These are phyloP conservation scores for Candida qinlingensis DNA, from an alignment of 805 yeast species.

Conservation along the genomic window DNA sequence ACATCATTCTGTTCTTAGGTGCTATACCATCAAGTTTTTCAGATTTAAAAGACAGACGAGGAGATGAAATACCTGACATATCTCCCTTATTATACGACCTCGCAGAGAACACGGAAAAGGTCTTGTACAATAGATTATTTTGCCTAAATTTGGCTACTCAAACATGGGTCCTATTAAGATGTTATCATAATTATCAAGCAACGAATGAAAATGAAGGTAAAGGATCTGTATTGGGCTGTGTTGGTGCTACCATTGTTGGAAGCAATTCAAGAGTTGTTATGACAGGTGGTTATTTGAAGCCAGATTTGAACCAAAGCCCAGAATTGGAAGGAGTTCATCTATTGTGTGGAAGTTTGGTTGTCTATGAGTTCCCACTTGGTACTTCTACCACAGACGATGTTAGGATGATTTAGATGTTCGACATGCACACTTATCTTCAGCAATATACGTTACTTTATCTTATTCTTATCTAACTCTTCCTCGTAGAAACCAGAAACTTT, in stretches of 20 bases:
- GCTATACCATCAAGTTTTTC: slow-evolving; percentile 6
- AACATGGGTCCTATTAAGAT: slow-evolving; percentile 14
- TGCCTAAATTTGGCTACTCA: slow-evolving; percentile 12
- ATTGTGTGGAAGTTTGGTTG: slow-evolving; percentile 1
- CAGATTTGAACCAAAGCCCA: neutral
- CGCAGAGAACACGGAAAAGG: slow-evolving; percentile 1
- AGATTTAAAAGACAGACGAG: neutral
- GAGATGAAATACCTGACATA: slow-evolving; percentile 11
- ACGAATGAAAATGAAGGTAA: neutral
- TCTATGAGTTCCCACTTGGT: slow-evolving; percentile 11
- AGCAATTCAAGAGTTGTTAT: slow-evolving; percentile 12
- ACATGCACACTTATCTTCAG: too few relatives aligned
- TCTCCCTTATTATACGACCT: slow-evolving; percentile 3
- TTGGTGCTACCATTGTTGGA: slow-evolving; percentile 9
- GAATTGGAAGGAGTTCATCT: neutral
- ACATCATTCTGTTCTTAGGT: slow-evolving; percentile 17
- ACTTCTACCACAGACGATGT: slow-evolving; percentile 2
- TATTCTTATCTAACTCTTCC: too few relatives aligned
- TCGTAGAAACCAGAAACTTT: too few relatives aligned
- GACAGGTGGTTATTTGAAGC: slow-evolving; percentile 15
- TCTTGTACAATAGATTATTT: slow-evolving; percentile 9
- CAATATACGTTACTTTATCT: too few relatives aligned
- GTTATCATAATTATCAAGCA: slow-evolving; percentile 10
- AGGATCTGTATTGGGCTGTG: slow-evolving; percentile 5
- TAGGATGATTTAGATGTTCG: neutral